These are phyloP conservation scores for Apiospora kogelbergensis DNA, from an alignment of 2,329 filamentous ascomycete species.

Conservation along the genomic window DNA sequence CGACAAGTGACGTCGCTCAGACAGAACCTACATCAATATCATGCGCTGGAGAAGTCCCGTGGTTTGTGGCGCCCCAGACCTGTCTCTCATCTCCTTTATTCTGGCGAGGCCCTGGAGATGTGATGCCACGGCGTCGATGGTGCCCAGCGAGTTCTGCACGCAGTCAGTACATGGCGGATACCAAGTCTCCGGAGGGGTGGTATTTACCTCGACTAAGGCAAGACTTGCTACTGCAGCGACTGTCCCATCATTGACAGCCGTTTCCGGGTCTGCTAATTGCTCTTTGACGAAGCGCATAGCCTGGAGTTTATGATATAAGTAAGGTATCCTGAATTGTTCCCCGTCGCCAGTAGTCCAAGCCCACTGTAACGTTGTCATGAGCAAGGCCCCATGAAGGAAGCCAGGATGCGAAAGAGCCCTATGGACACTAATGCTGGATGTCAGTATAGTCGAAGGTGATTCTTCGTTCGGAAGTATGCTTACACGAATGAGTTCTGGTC, in stretches of 20 bases:
- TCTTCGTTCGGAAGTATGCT: conserved; percentile 13
- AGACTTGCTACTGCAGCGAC: conserved; percentile 45
- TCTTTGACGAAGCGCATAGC: conserved; percentile 47
- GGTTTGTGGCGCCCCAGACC: conserved; percentile 26
- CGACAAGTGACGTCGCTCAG: background rate
- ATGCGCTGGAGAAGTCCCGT: conserved; percentile 41
- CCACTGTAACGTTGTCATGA: conserved; percentile 46
- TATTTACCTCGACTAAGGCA: conserved; percentile 42
- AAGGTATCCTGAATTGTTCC: conserved; percentile 44
- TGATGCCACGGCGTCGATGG: conserved; percentile 42
- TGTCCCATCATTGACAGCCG: conserved; percentile 39
- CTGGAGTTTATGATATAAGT: conserved; percentile 46
- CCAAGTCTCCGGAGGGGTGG: background rate
- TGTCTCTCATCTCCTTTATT: conserved; percentile 31
- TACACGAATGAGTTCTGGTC: conserved; percentile 34
- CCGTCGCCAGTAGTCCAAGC: conserved; percentile 46
- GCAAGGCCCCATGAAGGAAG: conserved; percentile 45
- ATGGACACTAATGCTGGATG: conserved; percentile 34
- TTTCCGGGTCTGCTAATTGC: conserved; percentile 38
- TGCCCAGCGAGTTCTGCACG: conserved; percentile 42
- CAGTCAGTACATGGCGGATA: conserved; percentile 12
- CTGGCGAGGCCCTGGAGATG: conserved; percentile 40
- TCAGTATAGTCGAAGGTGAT: conserved; percentile 12
- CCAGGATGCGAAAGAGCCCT: conserved; percentile 44
- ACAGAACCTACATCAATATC: conserved; percentile 38